Evolutionary conservation across 805 yeast species (phyloP).

Genomic region (Kodamaea leandrae): DNA sequence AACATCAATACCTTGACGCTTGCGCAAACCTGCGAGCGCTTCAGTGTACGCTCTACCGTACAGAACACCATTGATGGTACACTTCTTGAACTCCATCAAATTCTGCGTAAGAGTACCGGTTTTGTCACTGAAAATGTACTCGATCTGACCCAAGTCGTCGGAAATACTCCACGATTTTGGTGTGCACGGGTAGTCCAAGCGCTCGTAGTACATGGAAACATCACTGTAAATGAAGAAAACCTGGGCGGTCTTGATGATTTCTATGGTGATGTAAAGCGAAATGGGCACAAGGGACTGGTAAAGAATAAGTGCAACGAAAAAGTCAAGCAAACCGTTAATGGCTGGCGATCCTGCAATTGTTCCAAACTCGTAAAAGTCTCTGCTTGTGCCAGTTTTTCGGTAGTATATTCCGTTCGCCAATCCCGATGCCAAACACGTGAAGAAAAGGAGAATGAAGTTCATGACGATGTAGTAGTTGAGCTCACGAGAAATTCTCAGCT

Average conservation of each 20-base stretch:
- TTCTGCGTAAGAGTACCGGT: constrained; percentile 84
- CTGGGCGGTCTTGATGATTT: constrained; percentile 73
- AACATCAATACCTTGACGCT: constrained; percentile 62
- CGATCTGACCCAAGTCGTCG: constrained; percentile 82
- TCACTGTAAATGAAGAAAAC: constrained; percentile 76
- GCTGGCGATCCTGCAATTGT: constrained; percentile 60
- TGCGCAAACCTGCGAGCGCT: constrained; percentile 69
- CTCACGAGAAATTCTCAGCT: constrained; percentile 61
- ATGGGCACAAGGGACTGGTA: constrained; percentile 80
- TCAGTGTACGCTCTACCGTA: constrained; percentile 80
- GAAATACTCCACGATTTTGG: constrained; percentile 84
- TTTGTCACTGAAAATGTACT: constrained; percentile 77
- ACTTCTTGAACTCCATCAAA: constrained; percentile 78
- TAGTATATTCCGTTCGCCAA: constrained; percentile 67
- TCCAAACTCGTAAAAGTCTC: constrained; percentile 58
- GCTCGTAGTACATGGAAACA: constrained; percentile 63
- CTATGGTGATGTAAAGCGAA: constrained; percentile 74
- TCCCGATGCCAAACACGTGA: constrained; percentile 68
- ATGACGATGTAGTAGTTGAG: constrained; percentile 63
- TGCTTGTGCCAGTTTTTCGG: constrained; percentile 41
- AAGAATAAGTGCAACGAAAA: constrained; percentile 69
- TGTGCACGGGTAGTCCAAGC: constrained; percentile 69
- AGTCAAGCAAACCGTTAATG: constrained; percentile 62
- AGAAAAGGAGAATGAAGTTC: constrained; percentile 60
- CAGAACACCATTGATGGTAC: constrained; percentile 62